Conservation (phyloP, 495 filamentous ascomycete genomes). For the Xylona heveae region DNA sequence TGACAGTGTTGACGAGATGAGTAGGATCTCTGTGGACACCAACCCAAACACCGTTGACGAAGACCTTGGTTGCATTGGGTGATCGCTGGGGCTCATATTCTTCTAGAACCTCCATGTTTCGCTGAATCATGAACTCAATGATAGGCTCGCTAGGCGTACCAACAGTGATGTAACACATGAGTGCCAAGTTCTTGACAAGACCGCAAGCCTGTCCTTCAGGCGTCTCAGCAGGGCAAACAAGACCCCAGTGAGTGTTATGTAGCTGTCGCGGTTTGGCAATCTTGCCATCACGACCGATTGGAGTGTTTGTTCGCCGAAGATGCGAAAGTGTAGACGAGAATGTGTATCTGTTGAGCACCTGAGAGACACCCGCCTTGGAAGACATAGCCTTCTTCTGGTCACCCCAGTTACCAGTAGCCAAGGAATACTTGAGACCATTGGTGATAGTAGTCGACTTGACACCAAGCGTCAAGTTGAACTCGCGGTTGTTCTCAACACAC, state of each 20-base stretch:
- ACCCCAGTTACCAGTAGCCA: constrained; percentile 99
- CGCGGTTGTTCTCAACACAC: constrained; percentile 67
- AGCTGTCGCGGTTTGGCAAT: constrained; percentile 94
- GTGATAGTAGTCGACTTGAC: constrained; percentile 82
- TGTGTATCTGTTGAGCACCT: constrained; percentile 94
- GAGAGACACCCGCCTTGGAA: constrained; percentile 88
- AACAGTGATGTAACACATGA: constrained; percentile 96
- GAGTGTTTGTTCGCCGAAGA: constrained; percentile 90
- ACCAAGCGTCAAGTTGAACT: constrained; percentile 75
- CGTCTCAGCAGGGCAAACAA: constrained; percentile 94
- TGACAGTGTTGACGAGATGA: constrained; percentile 55
- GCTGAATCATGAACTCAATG: constrained; percentile 79
- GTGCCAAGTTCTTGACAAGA: constrained; percentile 88
- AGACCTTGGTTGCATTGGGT: constrained; percentile 90
- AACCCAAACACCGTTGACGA: constrained; percentile 96
- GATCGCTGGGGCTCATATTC: constrained; percentile 81
- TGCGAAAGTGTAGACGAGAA: constrained; percentile 93
- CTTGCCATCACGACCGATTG: constrained; percentile 93
- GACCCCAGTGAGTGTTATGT: constrained; percentile 96
- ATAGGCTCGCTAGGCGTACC: constrained; percentile 78
- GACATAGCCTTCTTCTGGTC: constrained; percentile 95
- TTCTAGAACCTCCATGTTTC: constrained; percentile 89
- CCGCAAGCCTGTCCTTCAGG: constrained; percentile 98
- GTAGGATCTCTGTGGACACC: constrained; percentile 71
- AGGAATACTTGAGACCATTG: constrained; percentile 83